These are phyloP conservation scores for Dipteronia dyeriana DNA, from an alignment of 345 rosid genomes.

Conservation along the genomic window DNA sequence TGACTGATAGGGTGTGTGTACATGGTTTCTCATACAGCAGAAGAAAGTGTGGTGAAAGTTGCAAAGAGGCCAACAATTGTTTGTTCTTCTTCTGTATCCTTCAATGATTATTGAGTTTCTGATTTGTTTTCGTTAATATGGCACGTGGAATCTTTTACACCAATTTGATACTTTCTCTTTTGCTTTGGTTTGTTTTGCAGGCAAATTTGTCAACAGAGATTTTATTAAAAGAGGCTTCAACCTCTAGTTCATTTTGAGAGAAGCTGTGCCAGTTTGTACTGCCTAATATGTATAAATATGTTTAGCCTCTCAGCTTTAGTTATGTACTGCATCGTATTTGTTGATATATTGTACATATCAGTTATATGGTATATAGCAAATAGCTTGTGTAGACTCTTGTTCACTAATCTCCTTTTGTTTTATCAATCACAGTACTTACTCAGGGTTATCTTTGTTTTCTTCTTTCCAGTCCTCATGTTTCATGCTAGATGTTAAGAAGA, in stretches of 20 bases:
- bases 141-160: neutral
- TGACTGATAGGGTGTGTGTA: constrained; percentile 10
- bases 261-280: neutral
- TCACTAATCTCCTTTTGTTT: no score
- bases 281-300: neutral
- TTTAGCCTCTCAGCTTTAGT: neutral
- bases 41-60: constrained; percentile 44
- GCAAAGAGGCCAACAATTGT: constrained; percentile 35
- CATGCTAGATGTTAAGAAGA: neutral
- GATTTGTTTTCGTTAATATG: neutral
- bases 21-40: constrained; percentile 26
- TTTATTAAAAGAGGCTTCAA: constrained; percentile 6
- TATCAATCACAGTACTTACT: no score
- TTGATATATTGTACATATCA: no score
- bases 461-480: neutral
- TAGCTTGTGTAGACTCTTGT: neutral
- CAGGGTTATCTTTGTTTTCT: neutral
- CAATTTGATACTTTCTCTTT: constrained; percentile 11
- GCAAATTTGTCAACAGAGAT: constrained; percentile 7
- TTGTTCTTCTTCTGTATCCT: constrained; percentile 38
- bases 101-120: neutral
- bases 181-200: constrained; percentile 29
- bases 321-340: no score
- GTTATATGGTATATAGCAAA: neutral
- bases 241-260: neutral